Evolutionary conservation across 2,329 filamentous ascomycete genomes (phyloP).

Genomic region (Orbilia ellipsospora): DNA sequence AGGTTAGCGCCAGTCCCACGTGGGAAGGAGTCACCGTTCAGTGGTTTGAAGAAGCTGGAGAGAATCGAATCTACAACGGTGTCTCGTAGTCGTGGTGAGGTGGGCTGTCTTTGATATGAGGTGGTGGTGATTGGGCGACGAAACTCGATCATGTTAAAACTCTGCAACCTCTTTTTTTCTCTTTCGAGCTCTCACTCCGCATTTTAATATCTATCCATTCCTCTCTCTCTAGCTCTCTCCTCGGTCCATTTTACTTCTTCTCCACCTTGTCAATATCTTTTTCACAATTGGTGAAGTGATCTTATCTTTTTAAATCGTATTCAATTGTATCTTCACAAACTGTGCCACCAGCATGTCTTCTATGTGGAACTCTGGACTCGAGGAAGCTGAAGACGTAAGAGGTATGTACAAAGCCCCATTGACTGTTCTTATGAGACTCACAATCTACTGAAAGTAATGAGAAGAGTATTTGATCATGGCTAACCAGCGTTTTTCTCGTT

Average conservation of each 20-base stretch:
- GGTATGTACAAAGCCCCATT: constrained; percentile 36
- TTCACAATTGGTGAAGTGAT: background rate
- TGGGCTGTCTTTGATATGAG: constrained; percentile 1
- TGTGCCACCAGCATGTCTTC: constrained; percentile 30
- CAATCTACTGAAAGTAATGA: constrained; percentile 6
- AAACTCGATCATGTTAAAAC: constrained; percentile 7
- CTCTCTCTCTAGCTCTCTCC: background rate
- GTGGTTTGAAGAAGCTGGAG: constrained; percentile 8
- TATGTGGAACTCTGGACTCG: constrained; percentile 52
- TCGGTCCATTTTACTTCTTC: background rate
- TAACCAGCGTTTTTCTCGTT: background rate
- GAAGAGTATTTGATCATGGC: background rate
- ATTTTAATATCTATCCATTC: background rate
- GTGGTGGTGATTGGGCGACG: constrained; percentile 19
- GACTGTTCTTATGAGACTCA: background rate
- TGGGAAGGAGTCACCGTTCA: constrained; percentile 33
- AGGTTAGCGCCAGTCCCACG: constrained; percentile 15
- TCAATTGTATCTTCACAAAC: background rate
- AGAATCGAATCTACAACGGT: constrained; percentile 2
- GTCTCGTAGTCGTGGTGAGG: background rate
- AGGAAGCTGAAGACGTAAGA: constrained; percentile 58
- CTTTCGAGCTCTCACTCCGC: background rate
- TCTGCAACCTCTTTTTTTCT: constrained; percentile 17
- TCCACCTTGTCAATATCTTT: background rate
- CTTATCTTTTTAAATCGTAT: background rate